These are phyloP conservation scores for Diospyros kaki DNA, from an alignment of 148 eudicot genomes.

Conservation along the genomic window DNA sequence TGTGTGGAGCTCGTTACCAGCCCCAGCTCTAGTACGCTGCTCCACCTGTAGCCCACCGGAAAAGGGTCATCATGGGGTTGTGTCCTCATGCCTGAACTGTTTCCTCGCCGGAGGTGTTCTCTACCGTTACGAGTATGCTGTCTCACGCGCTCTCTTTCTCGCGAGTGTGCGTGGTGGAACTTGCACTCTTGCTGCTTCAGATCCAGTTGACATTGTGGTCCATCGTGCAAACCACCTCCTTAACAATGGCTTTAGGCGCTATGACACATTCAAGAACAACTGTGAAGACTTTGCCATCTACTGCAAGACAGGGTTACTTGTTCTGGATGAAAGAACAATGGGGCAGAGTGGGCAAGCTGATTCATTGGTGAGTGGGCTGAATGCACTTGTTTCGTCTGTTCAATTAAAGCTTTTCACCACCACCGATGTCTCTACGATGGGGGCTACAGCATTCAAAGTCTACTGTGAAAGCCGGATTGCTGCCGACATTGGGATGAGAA, in stretches of 20 bases:
- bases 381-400: conserved; percentile 81
- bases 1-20: conserved; percentile 11
- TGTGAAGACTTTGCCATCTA: conserved; percentile 96
- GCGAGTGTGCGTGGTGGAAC: conserved; percentile 93
- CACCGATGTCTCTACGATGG: conserved; percentile 81
- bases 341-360: conserved; percentile 95
- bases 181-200: conserved; percentile 80
- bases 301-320: conserved; percentile 85
- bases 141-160: conserved; percentile 63
- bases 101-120: conserved; percentile 77
- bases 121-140: conserved; percentile 79
- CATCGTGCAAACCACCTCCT: conserved; percentile 91
- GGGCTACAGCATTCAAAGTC: conserved; percentile 81
- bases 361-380: conserved; percentile 73
- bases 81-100: conserved; percentile 83
- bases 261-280: conserved; percentile 78
- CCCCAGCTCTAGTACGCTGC: conserved; percentile 41
- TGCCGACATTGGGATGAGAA: conserved; percentile 84
- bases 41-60: conserved; percentile 64
- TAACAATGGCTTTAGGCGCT: conserved; percentile 89
- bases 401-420: conserved; percentile 59
- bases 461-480: conserved; percentile 91
- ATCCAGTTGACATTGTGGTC: conserved; percentile 51
- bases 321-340: conserved; percentile 52
- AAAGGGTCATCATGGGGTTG: conserved; percentile 36